These are phyloP conservation scores for Ceratocystis diversiconidia DNA, from an alignment of 2,329 filamentous ascomycete species.

Conservation along the genomic window DNA sequence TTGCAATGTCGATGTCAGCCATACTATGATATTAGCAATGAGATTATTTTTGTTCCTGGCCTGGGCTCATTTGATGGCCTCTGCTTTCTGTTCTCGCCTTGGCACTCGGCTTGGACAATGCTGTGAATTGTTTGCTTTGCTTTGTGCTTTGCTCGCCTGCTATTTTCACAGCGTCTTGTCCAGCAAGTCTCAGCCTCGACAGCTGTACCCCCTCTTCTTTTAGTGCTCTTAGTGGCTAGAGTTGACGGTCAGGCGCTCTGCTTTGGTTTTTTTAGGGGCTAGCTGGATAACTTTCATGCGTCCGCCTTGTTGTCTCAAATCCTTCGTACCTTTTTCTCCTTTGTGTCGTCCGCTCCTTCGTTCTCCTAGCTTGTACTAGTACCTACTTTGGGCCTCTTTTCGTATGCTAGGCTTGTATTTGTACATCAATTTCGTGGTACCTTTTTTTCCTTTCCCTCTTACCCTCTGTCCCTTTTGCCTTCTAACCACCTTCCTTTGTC, in stretches of 20 bases:
- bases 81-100: background rate
- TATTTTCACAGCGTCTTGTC: background rate
- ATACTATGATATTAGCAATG: no score
- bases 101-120: background rate
- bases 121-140: background rate
- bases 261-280: background rate
- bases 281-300: background rate
- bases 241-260: background rate
- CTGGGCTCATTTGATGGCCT: background rate
- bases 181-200: background rate
- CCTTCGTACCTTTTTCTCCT: background rate
- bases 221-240: background rate
- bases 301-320: background rate
- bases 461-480: background rate
- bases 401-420: background rate
- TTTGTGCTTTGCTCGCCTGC: background rate
- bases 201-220: background rate
- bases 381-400: background rate
- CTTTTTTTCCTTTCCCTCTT: background rate
- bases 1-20: no score
- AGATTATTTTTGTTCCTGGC: background rate
- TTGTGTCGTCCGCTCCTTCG: background rate
- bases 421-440: background rate
- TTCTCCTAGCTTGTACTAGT: background rate
- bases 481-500: background rate